Percentiles rank a stretch among this genome's conserved stretches.
Conservation (phyloP, 2,329 filamentous ascomycete genomes). For the Aspergillus piperis region DNA sequence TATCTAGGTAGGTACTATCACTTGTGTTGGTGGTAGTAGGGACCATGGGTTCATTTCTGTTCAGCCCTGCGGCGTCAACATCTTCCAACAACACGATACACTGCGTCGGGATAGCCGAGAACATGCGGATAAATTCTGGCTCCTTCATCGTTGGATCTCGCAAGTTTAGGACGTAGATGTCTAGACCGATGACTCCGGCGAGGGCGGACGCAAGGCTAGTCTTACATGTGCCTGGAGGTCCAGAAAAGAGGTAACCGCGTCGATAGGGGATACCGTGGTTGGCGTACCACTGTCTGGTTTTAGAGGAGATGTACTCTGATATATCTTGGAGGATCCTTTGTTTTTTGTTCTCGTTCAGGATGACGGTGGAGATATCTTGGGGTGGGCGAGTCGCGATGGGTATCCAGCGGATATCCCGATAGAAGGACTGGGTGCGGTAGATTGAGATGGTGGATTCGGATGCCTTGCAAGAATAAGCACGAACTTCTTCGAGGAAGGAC, state of each 20-base stretch:
- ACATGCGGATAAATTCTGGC: conserved; percentile 60
- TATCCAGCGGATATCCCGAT: too few relatives aligned
- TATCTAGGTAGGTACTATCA: neutral
- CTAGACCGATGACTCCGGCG: conserved; percentile 65
- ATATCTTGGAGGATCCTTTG: conserved; percentile 54
- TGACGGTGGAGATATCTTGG: too few relatives aligned
- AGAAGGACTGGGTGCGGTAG: too few relatives aligned
- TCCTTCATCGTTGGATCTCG: conserved; percentile 64
- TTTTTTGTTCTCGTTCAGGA: too few relatives aligned
- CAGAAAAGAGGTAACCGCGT: conserved; percentile 75
- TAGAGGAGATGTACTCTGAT: conserved; percentile 74
- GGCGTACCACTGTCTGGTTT: conserved; percentile 68
- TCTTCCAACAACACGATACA: conserved; percentile 70
- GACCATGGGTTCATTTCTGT: neutral
- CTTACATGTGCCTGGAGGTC: conserved; percentile 75
- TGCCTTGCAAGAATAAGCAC: too few relatives aligned
- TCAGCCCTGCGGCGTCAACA: conserved; percentile 52
- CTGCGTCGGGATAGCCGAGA: conserved; percentile 61
- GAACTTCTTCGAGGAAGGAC: too few relatives aligned
- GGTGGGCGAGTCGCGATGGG: too few relatives aligned
- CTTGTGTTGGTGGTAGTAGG: neutral
- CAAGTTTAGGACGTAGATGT: conserved; percentile 65
- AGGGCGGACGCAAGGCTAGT: conserved; percentile 67
- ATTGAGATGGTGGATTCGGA: too few relatives aligned
- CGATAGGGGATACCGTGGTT: conserved; percentile 74